Evolutionary conservation across 768 basidiomycete genomes (phyloP).

Genomic region (Lentinus brumalis): DNA sequence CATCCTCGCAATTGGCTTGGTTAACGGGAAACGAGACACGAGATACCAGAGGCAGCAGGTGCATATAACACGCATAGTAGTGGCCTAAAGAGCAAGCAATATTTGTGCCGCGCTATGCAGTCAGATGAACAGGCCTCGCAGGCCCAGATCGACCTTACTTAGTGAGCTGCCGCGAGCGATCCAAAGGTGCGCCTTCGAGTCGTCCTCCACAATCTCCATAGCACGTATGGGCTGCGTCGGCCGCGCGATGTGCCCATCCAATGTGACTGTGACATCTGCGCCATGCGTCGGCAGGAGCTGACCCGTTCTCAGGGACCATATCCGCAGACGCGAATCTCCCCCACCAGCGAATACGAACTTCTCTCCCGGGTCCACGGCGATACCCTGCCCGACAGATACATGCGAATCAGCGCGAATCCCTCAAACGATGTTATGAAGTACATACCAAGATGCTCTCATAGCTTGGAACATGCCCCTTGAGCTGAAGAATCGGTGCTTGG

Average conservation of each 20-base stretch:
- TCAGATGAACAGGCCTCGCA: constrained; percentile 2
- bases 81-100: background rate
- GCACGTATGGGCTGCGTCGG: constrained; percentile 45
- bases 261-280: background rate
- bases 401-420: no score
- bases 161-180: constrained; percentile 48
- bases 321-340: constrained; percentile 61
- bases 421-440: background rate
- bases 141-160: constrained; percentile 22
- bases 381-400: constrained; percentile 45
- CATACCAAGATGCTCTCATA: constrained; percentile 54
- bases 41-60: background rate
- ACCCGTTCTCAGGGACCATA: constrained; percentile 69
- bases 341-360: constrained; percentile 71
- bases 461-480: constrained; percentile 60
- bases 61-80: background rate
- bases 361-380: constrained; percentile 56
- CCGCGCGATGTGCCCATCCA: constrained; percentile 33
- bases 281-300: constrained; percentile 32
- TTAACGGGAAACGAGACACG: background rate
- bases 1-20: constrained; percentile 3
- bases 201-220: constrained; percentile 52
- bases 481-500: constrained; percentile 46
- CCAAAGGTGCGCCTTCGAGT: constrained; percentile 50
- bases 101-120: background rate